phyloP scores from a whole-genome alignment of 495 filamentous ascomycete genomes.

The Beverwykella pulmonaria region DNA sequence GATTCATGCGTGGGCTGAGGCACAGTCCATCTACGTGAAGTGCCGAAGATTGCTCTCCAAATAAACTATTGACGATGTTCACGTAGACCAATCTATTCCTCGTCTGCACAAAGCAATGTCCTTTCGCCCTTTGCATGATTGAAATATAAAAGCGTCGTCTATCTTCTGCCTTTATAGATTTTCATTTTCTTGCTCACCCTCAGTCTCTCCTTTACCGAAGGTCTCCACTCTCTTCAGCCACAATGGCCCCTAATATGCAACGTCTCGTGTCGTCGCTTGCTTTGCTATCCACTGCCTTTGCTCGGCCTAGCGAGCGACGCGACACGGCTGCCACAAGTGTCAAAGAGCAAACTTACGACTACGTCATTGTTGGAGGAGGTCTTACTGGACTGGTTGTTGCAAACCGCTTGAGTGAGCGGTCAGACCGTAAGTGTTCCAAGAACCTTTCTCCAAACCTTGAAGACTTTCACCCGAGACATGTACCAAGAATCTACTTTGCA shows the following conservation, averaged over 20 bases:
- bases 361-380: constrained; percentile 50
- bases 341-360: constrained; percentile 18
- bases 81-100: constrained; percentile 6
- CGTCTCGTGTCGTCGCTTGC: background rate
- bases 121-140: background rate
- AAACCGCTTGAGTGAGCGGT: constrained; percentile 45
- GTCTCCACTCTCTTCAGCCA: background rate
- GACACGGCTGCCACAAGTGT: constrained; percentile 1
- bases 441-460: background rate
- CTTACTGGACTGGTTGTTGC: constrained; percentile 51
- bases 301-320: constrained; percentile 4
- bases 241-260: constrained; percentile 2
- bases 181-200: constrained; percentile 2
- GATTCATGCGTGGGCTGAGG: constrained; percentile 6
- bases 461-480: no score
- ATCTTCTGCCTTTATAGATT: background rate
- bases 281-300: constrained; percentile 8
- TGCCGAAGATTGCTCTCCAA: constrained; percentile 9
- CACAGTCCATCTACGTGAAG: constrained; percentile 7
- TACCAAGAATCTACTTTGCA: no score
- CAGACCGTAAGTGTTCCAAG: constrained; percentile 3
- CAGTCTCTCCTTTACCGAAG: constrained; percentile 8
- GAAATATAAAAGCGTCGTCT: constrained; percentile 1
- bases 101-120: background rate
- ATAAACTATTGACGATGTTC: constrained; percentile 5